These are phyloP conservation scores for Fusarium caatingaense DNA, from an alignment of 2,329 filamentous ascomycete species.

Conservation along the genomic window DNA sequence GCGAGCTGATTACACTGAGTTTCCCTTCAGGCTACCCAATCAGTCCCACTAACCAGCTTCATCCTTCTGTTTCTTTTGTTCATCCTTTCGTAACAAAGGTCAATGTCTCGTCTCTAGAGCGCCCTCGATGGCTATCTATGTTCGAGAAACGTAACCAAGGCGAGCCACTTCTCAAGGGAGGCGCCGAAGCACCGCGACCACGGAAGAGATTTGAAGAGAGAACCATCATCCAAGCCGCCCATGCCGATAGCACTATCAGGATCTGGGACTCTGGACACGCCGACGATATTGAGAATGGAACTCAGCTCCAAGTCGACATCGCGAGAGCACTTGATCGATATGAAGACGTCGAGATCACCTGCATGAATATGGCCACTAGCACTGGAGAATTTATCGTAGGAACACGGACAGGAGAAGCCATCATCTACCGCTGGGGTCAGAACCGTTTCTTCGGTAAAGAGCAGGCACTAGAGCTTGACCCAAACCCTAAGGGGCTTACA, in stretches of 20 bases:
- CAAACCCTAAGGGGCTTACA: constrained; percentile 76
- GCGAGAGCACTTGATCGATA: constrained; percentile 83
- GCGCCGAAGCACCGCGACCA: constrained; percentile 75
- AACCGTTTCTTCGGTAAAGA: constrained; percentile 80
- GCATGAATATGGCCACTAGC: constrained; percentile 82
- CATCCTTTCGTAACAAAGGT: constrained; percentile 87
- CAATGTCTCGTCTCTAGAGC: constrained; percentile 77
- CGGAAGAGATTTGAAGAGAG: constrained; percentile 83
- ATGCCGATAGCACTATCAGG: constrained; percentile 90
- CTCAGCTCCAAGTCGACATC: constrained; percentile 86
- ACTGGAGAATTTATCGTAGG: constrained; percentile 90
- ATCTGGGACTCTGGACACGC: constrained; percentile 93
- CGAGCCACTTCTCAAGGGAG: constrained; percentile 81
- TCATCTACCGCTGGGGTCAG: constrained; percentile 87
- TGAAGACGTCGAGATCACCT: constrained; percentile 79
- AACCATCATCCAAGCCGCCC: constrained; percentile 86
- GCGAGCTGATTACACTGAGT: constrained; percentile 88
- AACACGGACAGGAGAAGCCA: constrained; percentile 82
- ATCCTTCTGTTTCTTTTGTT: constrained; percentile 86
- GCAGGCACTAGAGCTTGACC: constrained; percentile 60
- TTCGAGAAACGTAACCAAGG: constrained; percentile 84
- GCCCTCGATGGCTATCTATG: constrained; percentile 89
- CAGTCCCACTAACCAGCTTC: constrained; percentile 90
- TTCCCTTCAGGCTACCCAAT: constrained; percentile 94
- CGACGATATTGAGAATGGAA: constrained; percentile 91